Percentiles rank a stretch among this genome's conserved stretches.
Conservation (phyloP, 2,329 filamentous ascomycete species). For the Pseudopyricularia javanii region DNA sequence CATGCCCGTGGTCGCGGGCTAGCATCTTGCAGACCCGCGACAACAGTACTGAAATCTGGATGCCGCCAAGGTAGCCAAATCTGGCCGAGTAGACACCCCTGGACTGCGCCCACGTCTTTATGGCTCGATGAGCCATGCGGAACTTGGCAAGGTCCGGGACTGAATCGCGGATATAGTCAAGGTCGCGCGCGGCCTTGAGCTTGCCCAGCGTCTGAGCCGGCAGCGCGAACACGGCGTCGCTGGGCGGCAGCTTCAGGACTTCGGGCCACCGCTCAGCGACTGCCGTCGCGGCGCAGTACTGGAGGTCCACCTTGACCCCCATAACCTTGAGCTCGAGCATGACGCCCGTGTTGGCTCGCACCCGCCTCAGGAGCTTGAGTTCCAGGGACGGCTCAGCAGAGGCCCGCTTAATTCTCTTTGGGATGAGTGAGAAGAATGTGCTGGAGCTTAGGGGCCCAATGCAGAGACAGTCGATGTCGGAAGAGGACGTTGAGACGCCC, state of each 20-base stretch:
- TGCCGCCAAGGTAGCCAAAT: conserved; percentile 53
- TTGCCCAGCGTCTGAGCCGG: conserved; percentile 44
- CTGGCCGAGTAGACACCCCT: conserved; percentile 52
- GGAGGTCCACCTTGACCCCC: conserved; percentile 48
- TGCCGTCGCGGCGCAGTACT: conserved; percentile 49
- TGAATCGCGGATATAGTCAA: conserved; percentile 46
- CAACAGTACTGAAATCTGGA: conserved; percentile 52
- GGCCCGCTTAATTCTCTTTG: conserved; percentile 38
- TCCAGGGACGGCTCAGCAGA: conserved; percentile 13
- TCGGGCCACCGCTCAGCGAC: conserved; percentile 41
- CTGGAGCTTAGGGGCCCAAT: conserved; percentile 48
- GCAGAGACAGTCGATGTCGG: conserved; percentile 54
- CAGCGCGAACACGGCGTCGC: conserved; percentile 42
- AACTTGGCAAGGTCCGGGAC: conserved; percentile 48
- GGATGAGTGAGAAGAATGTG: conserved; percentile 48
- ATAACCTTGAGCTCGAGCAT: conserved; percentile 53
- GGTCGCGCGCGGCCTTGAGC: conserved; percentile 51
- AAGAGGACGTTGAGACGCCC: conserved; percentile 45
- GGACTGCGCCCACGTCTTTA: conserved; percentile 49
- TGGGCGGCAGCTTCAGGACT: conserved; percentile 31
- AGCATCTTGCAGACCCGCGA: conserved; percentile 46
- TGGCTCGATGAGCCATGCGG: conserved; percentile 41
- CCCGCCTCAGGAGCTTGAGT: conserved; percentile 40
- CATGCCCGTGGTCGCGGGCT: conserved; percentile 16
- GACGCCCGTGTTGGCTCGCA: conserved; percentile 44